Evolutionary conservation across 371 early-diverging fungal genomes (phyloP).

Genomic region (Circinella umbellata): DNA sequence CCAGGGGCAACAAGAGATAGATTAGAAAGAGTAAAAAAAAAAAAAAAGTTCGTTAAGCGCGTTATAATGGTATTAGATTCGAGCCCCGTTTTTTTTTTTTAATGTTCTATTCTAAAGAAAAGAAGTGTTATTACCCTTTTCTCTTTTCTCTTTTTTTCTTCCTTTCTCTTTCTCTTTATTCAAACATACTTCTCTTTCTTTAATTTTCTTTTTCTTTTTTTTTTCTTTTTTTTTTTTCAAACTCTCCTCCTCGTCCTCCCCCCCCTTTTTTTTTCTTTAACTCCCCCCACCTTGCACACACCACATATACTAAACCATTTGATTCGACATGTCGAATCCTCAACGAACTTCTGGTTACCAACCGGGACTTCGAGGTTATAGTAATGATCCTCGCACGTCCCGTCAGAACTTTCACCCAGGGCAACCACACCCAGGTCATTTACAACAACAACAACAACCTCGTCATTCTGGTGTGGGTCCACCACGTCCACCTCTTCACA

Average conservation of each 20-base stretch:
- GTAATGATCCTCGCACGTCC: slow-evolving; percentile 16
- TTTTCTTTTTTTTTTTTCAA: slow-evolving; percentile 7
- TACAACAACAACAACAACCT: not conserved
- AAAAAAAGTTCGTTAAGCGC: slow-evolving; percentile 41
- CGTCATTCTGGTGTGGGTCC: slow-evolving; percentile 9
- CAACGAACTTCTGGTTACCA: slow-evolving; percentile 18
- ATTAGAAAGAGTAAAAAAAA: slow-evolving; percentile 37
- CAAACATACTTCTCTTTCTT: not conserved
- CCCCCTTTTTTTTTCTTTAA: not conserved
- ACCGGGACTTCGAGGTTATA: slow-evolving; percentile 20
- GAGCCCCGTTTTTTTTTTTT: slow-evolving; percentile 9
- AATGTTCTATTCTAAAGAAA: not conserved
- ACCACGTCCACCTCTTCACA: not conserved
- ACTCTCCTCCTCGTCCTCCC: not conserved
- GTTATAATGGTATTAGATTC: slow-evolving; percentile 9
- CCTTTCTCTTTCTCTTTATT: no score
- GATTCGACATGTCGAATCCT: slow-evolving; percentile 17
- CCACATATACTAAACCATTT: not conserved
- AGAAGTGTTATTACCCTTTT: no score
- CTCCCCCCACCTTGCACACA: not conserved
- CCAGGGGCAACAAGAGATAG: slow-evolving; percentile 18
- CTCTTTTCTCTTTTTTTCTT: no score
- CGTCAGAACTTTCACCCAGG: slow-evolving; percentile 2
- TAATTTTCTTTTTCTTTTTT: not conserved
- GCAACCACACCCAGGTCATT: not conserved